Conservation (phyloP, 108 stramenopile genomes). For the Pelagomonas calceolata region DNA sequence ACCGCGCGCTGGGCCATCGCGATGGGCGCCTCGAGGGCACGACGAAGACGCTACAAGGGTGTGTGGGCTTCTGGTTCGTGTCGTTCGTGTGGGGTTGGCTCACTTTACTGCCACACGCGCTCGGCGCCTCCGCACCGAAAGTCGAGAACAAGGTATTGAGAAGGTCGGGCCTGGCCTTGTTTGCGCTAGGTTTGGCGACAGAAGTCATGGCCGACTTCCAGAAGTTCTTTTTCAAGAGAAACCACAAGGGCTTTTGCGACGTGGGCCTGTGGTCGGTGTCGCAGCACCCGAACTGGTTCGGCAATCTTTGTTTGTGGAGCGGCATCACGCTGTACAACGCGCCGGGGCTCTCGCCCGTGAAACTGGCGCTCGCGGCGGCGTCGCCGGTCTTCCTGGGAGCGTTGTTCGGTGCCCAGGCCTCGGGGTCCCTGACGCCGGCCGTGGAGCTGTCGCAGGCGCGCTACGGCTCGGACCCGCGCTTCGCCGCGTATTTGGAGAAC, state of each 20-base stretch:
- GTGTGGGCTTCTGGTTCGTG: slow-evolving; percentile 58
- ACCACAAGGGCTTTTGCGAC: slow-evolving; percentile 54
- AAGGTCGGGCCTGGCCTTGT: slow-evolving; percentile 38
- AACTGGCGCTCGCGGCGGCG: slow-evolving; percentile 32
- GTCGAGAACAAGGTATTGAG: too few relatives aligned
- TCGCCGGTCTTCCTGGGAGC: slow-evolving; percentile 50
- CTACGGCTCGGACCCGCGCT: slow-evolving; percentile 32
- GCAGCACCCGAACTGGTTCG: slow-evolving; percentile 73
- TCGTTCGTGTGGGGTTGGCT: slow-evolving; percentile 56
- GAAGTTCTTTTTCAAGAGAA: slow-evolving; percentile 58
- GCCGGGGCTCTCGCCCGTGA: slow-evolving; percentile 9
- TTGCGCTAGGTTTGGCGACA: slow-evolving; percentile 32
- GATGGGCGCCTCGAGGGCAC: slow-evolving; percentile 49
- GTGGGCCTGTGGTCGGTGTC: slow-evolving; percentile 59
- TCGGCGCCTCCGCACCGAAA: slow-evolving; percentile 38
- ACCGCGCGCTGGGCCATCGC: slow-evolving; percentile 41
- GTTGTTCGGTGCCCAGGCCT: slow-evolving; percentile 51
- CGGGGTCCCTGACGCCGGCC: slow-evolving; percentile 37
- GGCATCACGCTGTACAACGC: slow-evolving; percentile 61
- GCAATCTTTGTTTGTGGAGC: slow-evolving; percentile 57
- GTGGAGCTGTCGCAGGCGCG: slow-evolving; percentile 35
- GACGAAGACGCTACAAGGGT: slow-evolving; percentile 35
- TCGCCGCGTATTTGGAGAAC: not conserved
- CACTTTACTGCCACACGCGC: slow-evolving; percentile 52
- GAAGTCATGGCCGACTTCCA: slow-evolving; percentile 61